A percentile compares a stretch with the other conserved stretches of the same genome.
Conservation (phyloP, 1,284 basidiomycete species). For the Cryptococcus floricola region DNA sequence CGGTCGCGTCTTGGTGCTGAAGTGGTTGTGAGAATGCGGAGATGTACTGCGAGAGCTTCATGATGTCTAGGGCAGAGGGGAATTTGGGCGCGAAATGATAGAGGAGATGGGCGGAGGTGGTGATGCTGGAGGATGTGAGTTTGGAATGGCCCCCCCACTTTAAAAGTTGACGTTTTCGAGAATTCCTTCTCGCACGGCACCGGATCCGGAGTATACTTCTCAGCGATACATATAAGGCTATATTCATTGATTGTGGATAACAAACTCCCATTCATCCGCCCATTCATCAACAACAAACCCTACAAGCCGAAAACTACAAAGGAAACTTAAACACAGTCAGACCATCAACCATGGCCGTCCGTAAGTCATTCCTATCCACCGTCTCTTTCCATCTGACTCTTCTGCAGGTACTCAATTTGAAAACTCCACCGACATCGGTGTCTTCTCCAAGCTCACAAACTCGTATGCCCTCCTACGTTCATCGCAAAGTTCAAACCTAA, state of each 20-base stretch:
- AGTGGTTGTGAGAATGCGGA: conserved; percentile 36
- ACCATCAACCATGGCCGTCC: conserved; percentile 52
- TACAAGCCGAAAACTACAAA: too few species aligned
- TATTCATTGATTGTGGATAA: not conserved
- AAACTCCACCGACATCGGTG: conserved; percentile 94
- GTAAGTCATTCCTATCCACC: conserved; percentile 40
- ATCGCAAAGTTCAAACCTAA: not conserved
- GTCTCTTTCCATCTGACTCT: not conserved
- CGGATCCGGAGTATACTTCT: not conserved
- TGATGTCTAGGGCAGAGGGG: conserved; percentile 4
- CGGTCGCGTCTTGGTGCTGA: conserved; percentile 22
- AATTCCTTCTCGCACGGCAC: not conserved
- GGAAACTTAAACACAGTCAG: not conserved
- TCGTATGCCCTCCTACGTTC: conserved; percentile 39
- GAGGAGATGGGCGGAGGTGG: not conserved
- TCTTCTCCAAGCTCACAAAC: conserved; percentile 93
- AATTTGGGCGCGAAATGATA: not conserved
- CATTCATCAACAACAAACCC: not conserved
- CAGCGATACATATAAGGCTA: not conserved
- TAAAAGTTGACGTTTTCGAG: not conserved
- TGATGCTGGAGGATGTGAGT: not conserved
- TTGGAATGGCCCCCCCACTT: not conserved
- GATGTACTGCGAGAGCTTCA: conserved; percentile 45
- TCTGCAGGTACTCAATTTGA: conserved; percentile 81
- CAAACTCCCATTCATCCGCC: not conserved